Evolutionary conservation across 371 early-diverging fungal genomes (phyloP).

Genomic region (Actinomucor elegans): DNA sequence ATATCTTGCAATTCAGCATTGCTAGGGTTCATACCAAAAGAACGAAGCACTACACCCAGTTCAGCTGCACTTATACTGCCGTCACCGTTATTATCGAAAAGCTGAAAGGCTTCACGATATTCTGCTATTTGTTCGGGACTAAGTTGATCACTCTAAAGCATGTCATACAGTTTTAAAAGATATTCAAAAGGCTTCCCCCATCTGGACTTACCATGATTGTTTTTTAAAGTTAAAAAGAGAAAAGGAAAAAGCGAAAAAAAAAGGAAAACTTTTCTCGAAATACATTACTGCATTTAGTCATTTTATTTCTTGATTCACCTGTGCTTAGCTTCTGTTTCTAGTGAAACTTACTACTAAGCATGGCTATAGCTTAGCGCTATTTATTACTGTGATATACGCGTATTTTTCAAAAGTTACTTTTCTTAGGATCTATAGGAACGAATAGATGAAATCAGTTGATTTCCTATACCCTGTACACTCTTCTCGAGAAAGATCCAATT

Average conservation of each 20-base stretch:
- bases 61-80: slow-evolving; percentile 42
- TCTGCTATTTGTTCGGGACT: slow-evolving; percentile 50
- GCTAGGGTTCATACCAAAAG: slow-evolving; percentile 67
- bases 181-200: too few species aligned
- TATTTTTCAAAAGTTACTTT: too few species aligned
- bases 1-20: slow-evolving; percentile 79
- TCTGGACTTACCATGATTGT: neutral
- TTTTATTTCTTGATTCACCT: too few species aligned
- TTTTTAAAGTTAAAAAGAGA: neutral
- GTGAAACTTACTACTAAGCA: too few species aligned
- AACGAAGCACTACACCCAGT: slow-evolving; percentile 40
- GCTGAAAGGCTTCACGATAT: slow-evolving; percentile 47
- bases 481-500: too few species aligned
- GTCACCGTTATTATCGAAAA: slow-evolving; percentile 50
- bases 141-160: slow-evolving; percentile 38
- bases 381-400: too few species aligned
- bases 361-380: too few species aligned
- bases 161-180: neutral
- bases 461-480: too few species aligned
- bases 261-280: neutral
- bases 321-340: too few species aligned
- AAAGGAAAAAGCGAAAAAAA: neutral
- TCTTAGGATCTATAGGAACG: too few species aligned
- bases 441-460: too few species aligned
- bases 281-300: neutral